phyloP scores from a whole-genome alignment of 2,329 filamentous ascomycete species.

The Ceratocystis harringtonii region DNA sequence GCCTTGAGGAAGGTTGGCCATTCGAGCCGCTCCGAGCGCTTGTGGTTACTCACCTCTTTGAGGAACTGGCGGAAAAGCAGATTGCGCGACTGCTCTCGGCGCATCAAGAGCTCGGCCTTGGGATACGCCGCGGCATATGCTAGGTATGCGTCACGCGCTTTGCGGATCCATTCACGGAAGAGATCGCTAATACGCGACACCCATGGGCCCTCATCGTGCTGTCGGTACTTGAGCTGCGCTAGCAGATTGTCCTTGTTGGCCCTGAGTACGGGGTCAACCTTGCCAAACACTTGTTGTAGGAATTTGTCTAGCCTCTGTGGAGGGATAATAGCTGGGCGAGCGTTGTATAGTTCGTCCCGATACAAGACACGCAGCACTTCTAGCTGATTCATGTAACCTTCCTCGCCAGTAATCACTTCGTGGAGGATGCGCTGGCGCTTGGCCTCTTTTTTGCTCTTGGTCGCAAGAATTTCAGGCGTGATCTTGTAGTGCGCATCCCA shows the following conservation, averaged over 20 bases:
- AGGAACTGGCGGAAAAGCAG: conserved; percentile 75
- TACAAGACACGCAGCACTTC: conserved; percentile 77
- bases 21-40: conserved; percentile 64
- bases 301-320: conserved; percentile 68
- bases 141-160: conserved; percentile 75
- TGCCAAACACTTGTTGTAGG: conserved; percentile 74
- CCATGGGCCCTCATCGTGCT: conserved; percentile 93
- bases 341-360: conserved; percentile 57
- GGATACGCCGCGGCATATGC: conserved; percentile 86
- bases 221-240: conserved; percentile 87
- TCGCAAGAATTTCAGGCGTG: conserved; percentile 58
- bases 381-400: conserved; percentile 76
- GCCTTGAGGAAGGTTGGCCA: conserved; percentile 93
- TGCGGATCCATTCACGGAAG: conserved; percentile 95
- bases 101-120: conserved; percentile 65
- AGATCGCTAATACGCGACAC: conserved; percentile 90
- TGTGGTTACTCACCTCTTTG: conserved; percentile 63
- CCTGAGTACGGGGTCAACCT: conserved; percentile 71
- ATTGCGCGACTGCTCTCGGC: conserved; percentile 72
- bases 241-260: conserved; percentile 88
- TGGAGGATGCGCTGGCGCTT: conserved; percentile 88
- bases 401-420: conserved; percentile 87
- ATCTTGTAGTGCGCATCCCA: conserved; percentile 85
- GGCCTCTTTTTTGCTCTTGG: conserved; percentile 68
- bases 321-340: conserved; percentile 66